Conservation (phyloP, 2,329 filamentous ascomycete species). For the Stagonosporopsis tanaceti region DNA sequence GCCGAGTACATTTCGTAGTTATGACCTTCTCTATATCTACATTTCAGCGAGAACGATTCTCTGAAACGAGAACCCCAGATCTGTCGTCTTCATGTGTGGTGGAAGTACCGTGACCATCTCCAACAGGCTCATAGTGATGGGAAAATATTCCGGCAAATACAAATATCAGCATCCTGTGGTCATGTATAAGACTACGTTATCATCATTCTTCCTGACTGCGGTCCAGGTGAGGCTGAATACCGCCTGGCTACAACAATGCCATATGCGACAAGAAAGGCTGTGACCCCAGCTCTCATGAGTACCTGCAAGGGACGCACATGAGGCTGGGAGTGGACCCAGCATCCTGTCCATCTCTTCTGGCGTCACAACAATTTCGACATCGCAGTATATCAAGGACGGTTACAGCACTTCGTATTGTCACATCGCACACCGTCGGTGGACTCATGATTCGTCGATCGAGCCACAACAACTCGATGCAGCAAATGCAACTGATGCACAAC, state of each 20-base stretch:
- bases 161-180: neutral
- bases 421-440: neutral
- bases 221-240: neutral
- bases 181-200: neutral
- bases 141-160: neutral
- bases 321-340: neutral
- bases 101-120: neutral
- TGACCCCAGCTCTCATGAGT: neutral
- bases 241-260: neutral
- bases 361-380: neutral
- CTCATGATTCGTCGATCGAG: constrained; percentile 4
- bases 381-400: neutral
- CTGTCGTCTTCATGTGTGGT: neutral
- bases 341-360: neutral
- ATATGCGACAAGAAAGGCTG: neutral
- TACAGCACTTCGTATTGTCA: neutral
- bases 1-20: neutral
- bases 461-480: constrained; percentile 1
- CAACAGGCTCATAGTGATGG: neutral
- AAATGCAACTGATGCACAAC: constrained; percentile 3
- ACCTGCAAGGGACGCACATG: neutral
- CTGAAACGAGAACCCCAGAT: neutral
- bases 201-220: neutral
- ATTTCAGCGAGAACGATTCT: neutral
- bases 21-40: neutral